Evolutionary conservation across 306 rosid genomes (phyloP).

Genomic region (Pyrus bretschneideri): DNA sequence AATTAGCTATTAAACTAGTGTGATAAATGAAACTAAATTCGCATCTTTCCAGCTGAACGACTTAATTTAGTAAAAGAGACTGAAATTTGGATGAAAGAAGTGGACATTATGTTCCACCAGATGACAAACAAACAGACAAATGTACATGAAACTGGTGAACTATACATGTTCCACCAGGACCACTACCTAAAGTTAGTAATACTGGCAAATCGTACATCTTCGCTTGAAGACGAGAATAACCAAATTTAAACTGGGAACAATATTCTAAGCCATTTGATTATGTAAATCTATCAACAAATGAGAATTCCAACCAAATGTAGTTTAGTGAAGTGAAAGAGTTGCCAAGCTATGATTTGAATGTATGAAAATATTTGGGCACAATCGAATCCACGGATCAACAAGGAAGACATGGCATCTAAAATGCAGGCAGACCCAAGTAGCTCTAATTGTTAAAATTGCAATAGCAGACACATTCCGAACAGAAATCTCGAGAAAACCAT

Average conservation of each 20-base stretch:
- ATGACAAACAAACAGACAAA: neutral
- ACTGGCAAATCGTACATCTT: neutral
- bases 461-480: neutral
- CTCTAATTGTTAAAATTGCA: neutral
- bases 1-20: neutral
- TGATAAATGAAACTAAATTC: neutral
- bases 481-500: neutral
- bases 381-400: neutral
- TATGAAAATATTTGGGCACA: neutral
- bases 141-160: neutral
- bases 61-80: neutral
- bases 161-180: neutral
- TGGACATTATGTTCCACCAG: too few species aligned
- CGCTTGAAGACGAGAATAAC: neutral
- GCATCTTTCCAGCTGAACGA: neutral
- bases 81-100: neutral
- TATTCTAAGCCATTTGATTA: neutral
- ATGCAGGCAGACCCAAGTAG: neutral
- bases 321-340: neutral
- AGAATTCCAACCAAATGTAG: neutral
- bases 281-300: neutral
- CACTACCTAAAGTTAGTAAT: neutral
- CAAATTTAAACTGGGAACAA: neutral
- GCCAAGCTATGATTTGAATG: neutral
- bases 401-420: neutral